phyloP scores from a whole-genome alignment of 2,329 filamentous ascomycete species.

The Aspergillus pseudotamarii region DNA sequence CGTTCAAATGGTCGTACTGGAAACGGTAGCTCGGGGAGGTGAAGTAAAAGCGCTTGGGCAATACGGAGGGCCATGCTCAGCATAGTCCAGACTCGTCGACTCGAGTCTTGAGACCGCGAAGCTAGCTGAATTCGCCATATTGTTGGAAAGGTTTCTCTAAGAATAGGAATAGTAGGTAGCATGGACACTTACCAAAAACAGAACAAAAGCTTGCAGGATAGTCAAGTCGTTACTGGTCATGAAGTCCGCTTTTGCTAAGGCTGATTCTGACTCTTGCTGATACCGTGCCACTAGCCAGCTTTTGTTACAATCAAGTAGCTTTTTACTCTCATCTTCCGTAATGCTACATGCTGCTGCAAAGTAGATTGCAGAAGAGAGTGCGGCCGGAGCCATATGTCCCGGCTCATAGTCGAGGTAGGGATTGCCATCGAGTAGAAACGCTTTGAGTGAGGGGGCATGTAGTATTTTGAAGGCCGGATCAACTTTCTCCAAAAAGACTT shows the following conservation, averaged over 20 bases:
- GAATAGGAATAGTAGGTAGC: neutral
- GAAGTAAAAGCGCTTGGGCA: slow-evolving; percentile 35
- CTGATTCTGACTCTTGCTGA: slow-evolving; percentile 27
- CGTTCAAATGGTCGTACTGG: slow-evolving; percentile 31
- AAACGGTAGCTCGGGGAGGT: slow-evolving; percentile 33
- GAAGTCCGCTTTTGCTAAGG: slow-evolving; percentile 30
- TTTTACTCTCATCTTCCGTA: slow-evolving; percentile 25
- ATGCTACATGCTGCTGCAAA: slow-evolving; percentile 31
- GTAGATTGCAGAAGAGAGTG: slow-evolving; percentile 29
- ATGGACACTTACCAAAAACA: slow-evolving; percentile 28
- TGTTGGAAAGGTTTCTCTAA: neutral
- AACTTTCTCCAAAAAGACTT: slow-evolving; percentile 31
- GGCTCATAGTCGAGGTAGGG: slow-evolving; percentile 34
- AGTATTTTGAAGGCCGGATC: slow-evolving; percentile 38
- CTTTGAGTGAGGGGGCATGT: slow-evolving; percentile 32
- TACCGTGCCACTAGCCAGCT: slow-evolving; percentile 23
- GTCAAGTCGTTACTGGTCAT: slow-evolving; percentile 36
- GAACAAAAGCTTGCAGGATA: slow-evolving; percentile 35
- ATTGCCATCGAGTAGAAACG: slow-evolving; percentile 27
- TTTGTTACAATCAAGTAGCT: slow-evolving; percentile 24
- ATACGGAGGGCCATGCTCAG: slow-evolving; percentile 35
- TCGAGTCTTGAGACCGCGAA: slow-evolving; percentile 33
- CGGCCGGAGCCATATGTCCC: slow-evolving; percentile 28
- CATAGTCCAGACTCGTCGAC: slow-evolving; percentile 39
- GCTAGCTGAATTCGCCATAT: slow-evolving; percentile 8